Conservation (phyloP, 2,329 filamentous ascomycete species). For the Orbilia javanica region DNA sequence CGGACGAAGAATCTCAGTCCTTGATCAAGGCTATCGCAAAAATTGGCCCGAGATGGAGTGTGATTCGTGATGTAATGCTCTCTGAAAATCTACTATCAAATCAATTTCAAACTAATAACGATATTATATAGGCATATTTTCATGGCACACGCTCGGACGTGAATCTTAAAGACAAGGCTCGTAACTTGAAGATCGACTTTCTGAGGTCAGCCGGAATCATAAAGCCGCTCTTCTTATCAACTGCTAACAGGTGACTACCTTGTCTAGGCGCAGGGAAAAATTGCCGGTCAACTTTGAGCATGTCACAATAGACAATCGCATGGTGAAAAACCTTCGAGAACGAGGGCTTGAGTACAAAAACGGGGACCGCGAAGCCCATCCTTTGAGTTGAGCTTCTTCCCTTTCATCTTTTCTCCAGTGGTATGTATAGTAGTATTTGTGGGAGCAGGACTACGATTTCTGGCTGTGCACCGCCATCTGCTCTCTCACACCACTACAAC, state of each 20-base stretch:
- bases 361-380: background rate
- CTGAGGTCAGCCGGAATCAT: constrained; percentile 25
- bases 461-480: too few relatives aligned
- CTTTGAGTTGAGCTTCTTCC: background rate
- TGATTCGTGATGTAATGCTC: constrained; percentile 34
- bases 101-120: background rate
- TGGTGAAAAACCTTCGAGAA: background rate
- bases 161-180: constrained; percentile 40
- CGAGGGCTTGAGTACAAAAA: constrained; percentile 17
- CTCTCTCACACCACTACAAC: too few relatives aligned
- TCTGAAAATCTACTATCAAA: background rate
- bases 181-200: constrained; percentile 30
- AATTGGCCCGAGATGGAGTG: constrained; percentile 14
- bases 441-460: too few relatives aligned
- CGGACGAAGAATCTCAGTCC: background rate
- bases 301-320: constrained; percentile 8
- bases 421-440: too few relatives aligned
- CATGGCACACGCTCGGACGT: constrained; percentile 3
- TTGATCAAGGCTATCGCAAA: constrained; percentile 6
- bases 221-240: background rate
- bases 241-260: background rate
- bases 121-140: constrained; percentile 20
- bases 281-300: constrained; percentile 26
- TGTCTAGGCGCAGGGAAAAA: background rate
- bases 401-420: background rate